Evolutionary conservation across 108 stramenopile species (phyloP).

Genomic region (Bacterosira constricta): DNA sequence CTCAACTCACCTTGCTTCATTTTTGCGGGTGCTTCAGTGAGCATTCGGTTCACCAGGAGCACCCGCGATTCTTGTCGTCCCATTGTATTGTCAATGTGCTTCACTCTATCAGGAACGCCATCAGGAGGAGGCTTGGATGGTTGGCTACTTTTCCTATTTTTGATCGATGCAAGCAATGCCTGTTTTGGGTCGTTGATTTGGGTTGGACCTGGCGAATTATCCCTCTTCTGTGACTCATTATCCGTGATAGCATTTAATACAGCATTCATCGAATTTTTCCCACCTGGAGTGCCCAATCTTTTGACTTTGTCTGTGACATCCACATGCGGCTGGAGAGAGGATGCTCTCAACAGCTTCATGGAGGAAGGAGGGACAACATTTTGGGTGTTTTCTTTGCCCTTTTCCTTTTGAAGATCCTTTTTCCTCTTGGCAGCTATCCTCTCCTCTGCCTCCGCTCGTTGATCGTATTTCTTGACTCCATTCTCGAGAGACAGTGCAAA

Average conservation of each 20-base stretch:
- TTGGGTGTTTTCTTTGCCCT: conserved; percentile 27
- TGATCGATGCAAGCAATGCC: conserved; percentile 36
- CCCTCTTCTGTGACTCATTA: conserved; percentile 5
- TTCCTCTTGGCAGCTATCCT: conserved; percentile 50
- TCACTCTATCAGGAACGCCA: conserved; percentile 11
- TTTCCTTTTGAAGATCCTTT: conserved; percentile 37
- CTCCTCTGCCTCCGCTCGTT: conserved; percentile 47
- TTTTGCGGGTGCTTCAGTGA: conserved; percentile 63
- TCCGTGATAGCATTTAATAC: conserved; percentile 19
- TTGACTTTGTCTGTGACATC: conserved; percentile 27
- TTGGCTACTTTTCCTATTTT: conserved; percentile 24
- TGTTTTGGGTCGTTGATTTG: conserved; percentile 8
- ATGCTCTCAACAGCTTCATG: conserved; percentile 23
- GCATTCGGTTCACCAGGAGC: conserved; percentile 78
- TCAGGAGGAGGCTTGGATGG: conserved; percentile 6
- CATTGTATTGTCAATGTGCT: conserved; percentile 9
- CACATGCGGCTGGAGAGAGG: conserved; percentile 27
- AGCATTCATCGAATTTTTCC: conserved; percentile 3
- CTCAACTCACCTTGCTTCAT: conserved; percentile 43
- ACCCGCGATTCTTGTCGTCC: conserved; percentile 55
- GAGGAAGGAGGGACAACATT: conserved; percentile 1
- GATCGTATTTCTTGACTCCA: conserved; percentile 76
- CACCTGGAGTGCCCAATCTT: not conserved
- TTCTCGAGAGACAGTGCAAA: conserved; percentile 66
- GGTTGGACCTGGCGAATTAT: not conserved